Conservation (phyloP, 2,329 filamentous ascomycete species). For the Beauveria caledonica region DNA sequence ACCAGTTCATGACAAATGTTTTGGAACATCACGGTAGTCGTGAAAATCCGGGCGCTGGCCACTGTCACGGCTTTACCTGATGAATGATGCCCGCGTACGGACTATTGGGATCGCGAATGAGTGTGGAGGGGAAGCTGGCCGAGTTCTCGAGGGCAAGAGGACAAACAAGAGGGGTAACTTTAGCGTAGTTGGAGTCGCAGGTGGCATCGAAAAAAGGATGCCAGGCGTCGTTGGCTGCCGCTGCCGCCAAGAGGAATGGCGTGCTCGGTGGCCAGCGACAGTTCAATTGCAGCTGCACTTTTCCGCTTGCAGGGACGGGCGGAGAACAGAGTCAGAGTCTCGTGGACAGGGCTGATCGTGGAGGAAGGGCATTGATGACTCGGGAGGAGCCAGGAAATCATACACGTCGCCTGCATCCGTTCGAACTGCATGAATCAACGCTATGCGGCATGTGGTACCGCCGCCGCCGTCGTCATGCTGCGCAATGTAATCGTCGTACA, state of each 20-base stretch:
- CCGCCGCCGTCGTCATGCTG: not conserved
- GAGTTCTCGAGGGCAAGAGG: not conserved
- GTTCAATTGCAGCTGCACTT: not conserved
- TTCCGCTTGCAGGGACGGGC: not conserved
- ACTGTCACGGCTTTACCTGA: too few species aligned
- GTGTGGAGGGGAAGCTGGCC: not conserved
- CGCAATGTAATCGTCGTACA: not conserved
- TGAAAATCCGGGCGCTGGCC: too few species aligned
- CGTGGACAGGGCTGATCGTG: not conserved
- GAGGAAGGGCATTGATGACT: not conserved
- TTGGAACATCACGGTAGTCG: too few species aligned
- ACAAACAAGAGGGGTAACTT: not conserved
- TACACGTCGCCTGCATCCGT: conserved; percentile 9
- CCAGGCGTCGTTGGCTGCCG: not conserved
- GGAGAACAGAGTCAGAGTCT: not conserved
- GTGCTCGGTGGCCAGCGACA: not conserved
- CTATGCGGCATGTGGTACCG: not conserved
- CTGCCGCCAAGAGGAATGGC: conserved; percentile 5
- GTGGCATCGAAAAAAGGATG: not conserved
- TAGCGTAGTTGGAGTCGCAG: not conserved
- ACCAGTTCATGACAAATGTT: too few species aligned
- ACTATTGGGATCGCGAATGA: not conserved
- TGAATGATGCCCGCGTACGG: too few species aligned
- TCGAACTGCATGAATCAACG: not conserved
- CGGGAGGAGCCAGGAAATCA: not conserved